phyloP scores from a whole-genome alignment of 352 stramenopile species.

The Pythium sp. region DNA sequence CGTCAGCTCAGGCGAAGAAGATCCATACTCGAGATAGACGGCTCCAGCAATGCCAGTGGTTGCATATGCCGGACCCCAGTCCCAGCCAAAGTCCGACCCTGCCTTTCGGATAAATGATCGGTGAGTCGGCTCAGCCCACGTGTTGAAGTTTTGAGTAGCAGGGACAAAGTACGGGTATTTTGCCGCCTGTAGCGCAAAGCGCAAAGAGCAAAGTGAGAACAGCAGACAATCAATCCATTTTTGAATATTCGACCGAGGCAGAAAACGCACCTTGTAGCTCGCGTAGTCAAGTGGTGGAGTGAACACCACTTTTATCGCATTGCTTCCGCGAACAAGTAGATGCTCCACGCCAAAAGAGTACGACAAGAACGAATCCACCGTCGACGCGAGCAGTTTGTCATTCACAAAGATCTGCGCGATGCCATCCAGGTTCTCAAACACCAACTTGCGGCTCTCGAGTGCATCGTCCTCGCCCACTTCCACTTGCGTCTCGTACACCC shows the following conservation, averaged over 20 bases:
- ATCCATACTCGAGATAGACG: slow-evolving; percentile 41
- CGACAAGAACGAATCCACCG: slow-evolving; percentile 64
- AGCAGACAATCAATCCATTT: not conserved
- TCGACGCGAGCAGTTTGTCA: slow-evolving; percentile 39
- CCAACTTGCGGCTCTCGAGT: slow-evolving; percentile 21
- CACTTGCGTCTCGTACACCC: slow-evolving; percentile 66
- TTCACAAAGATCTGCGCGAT: slow-evolving; percentile 71
- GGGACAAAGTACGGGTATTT: slow-evolving; percentile 78
- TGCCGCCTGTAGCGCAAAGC: slow-evolving; percentile 40
- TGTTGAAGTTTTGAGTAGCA: slow-evolving; percentile 72
- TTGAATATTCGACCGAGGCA: not conserved
- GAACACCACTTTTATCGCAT: slow-evolving; percentile 63
- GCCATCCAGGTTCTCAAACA: slow-evolving; percentile 73
- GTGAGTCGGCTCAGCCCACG: slow-evolving; percentile 74
- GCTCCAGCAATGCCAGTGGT: slow-evolving; percentile 59
- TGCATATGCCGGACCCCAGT: slow-evolving; percentile 79
- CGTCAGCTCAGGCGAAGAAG: slow-evolving; percentile 21
- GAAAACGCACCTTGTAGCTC: slow-evolving; percentile 26
- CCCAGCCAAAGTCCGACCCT: slow-evolving; percentile 85
- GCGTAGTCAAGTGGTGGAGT: slow-evolving; percentile 52
- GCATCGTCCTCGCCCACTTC: slow-evolving; percentile 18
- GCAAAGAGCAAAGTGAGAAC: not conserved
- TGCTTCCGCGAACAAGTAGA: slow-evolving; percentile 23
- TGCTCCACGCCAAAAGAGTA: slow-evolving; percentile 43
- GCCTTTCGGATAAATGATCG: slow-evolving; percentile 85